Conservation (phyloP, 2,329 filamentous ascomycete species). For the Westerdykella ornata region DNA sequence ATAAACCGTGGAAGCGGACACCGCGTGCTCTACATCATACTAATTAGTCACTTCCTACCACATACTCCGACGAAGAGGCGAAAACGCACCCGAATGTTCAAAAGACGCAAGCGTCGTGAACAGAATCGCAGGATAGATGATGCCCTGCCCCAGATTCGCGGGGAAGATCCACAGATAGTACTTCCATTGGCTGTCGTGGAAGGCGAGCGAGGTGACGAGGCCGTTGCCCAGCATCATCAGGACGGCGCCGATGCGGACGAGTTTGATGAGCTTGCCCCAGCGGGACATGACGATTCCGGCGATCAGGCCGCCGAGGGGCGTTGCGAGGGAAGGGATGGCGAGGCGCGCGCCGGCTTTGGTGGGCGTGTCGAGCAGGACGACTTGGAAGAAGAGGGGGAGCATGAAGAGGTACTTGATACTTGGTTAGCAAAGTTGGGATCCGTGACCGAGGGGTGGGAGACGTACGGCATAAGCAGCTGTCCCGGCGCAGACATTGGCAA, state of each 20-base stretch:
- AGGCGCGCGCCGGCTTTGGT: constrained; percentile 42
- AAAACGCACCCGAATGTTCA: constrained; percentile 50
- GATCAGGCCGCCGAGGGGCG: constrained; percentile 41
- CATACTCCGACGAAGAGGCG: background rate
- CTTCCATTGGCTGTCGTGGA: constrained; percentile 41
- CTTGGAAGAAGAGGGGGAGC: constrained; percentile 53
- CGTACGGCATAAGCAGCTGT: constrained; percentile 57
- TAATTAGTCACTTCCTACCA: no score
- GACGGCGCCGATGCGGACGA: constrained; percentile 38
- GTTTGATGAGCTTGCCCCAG: constrained; percentile 40
- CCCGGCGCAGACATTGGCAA: constrained; percentile 55
- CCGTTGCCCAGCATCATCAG: constrained; percentile 43
- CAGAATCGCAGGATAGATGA: constrained; percentile 45
- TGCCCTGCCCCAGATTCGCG: constrained; percentile 43
- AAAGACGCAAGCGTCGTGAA: constrained; percentile 59
- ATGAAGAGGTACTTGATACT: constrained; percentile 40
- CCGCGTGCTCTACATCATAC: constrained; percentile 52
- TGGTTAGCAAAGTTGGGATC: background rate
- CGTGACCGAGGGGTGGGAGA: constrained; percentile 4
- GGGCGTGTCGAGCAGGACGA: constrained; percentile 55
- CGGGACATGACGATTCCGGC: constrained; percentile 45
- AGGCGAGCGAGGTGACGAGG: constrained; percentile 38
- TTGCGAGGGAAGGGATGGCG: constrained; percentile 42
- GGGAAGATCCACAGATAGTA: constrained; percentile 43
- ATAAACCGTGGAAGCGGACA: constrained; percentile 57